phyloP scores from a whole-genome alignment of 2,329 filamentous ascomycete genomes.

The Neopestalotiopsis sp. region DNA sequence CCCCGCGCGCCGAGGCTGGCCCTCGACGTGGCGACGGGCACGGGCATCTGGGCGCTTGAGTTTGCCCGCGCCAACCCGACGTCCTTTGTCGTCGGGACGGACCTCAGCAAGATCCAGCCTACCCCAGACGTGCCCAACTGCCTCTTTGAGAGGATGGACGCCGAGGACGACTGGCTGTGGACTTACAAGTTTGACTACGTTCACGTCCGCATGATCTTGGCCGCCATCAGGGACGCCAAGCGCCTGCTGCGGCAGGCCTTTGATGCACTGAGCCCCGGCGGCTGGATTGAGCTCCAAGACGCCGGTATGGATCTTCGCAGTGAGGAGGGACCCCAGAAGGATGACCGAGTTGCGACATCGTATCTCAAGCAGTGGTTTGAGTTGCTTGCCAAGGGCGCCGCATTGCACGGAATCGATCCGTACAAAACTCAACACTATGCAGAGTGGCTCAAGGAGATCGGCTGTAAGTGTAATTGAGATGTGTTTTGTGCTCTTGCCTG shows the following conservation, averaged over 20 bases:
- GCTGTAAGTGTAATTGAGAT: slow-evolving; percentile 8
- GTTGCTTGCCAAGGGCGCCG: not conserved
- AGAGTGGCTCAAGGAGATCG: slow-evolving; percentile 10
- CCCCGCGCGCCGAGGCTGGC: slow-evolving; percentile 5
- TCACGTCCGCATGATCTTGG: slow-evolving; percentile 12
- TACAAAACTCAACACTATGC: slow-evolving; percentile 14
- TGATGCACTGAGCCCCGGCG: slow-evolving; percentile 9
- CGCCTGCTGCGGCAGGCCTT: slow-evolving; percentile 10
- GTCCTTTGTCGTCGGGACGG: slow-evolving; percentile 14
- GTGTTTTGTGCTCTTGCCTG: not conserved
- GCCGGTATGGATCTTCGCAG: slow-evolving; percentile 13
- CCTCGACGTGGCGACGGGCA: slow-evolving; percentile 12
- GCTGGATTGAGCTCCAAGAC: slow-evolving; percentile 16
- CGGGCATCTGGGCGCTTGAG: slow-evolving; percentile 13
- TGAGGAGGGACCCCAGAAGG: slow-evolving; percentile 5
- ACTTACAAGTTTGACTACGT: slow-evolving; percentile 16
- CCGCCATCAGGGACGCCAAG: slow-evolving; percentile 7
- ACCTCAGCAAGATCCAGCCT: slow-evolving; percentile 14
- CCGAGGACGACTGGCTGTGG: slow-evolving; percentile 14
- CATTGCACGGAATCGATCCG: slow-evolving; percentile 9
- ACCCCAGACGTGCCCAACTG: slow-evolving; percentile 13
- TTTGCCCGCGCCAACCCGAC: slow-evolving; percentile 17
- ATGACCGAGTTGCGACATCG: not conserved
- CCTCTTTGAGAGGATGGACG: slow-evolving; percentile 11
- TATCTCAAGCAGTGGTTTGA: slow-evolving; percentile 14